Percentiles rank a stretch among this genome's conserved stretches.
These are phyloP conservation scores for Ophiostoma ulmi DNA, from an alignment of 2,329 filamentous ascomycete species.

Conservation along the genomic window DNA sequence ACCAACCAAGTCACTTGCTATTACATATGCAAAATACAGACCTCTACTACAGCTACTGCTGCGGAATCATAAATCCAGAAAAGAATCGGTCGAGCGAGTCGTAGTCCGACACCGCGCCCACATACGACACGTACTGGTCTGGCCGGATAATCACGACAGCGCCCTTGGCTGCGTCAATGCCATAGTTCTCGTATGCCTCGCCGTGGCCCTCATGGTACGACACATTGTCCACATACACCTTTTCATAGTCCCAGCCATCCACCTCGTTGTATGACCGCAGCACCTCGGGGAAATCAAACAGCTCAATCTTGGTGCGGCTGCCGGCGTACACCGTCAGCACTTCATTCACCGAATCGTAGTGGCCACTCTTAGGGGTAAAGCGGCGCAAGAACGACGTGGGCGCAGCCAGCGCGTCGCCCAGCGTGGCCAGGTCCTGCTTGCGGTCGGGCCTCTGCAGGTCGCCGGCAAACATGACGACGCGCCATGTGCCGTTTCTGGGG, in stretches of 20 bases:
- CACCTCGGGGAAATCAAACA: slow-evolving; percentile 46
- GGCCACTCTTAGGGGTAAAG: slow-evolving; percentile 18
- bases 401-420: slow-evolving; percentile 7
- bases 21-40: too few species aligned
- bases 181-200: slow-evolving; percentile 52
- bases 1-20: too few species aligned
- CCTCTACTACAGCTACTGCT: background rate
- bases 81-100: slow-evolving; percentile 22
- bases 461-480: slow-evolving; percentile 58
- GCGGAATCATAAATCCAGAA: slow-evolving; percentile 22
- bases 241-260: slow-evolving; percentile 50
- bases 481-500: slow-evolving; percentile 51
- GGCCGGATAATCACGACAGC: slow-evolving; percentile 33
- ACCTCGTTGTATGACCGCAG: slow-evolving; percentile 42
- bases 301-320: slow-evolving; percentile 42
- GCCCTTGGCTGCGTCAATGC: slow-evolving; percentile 43
- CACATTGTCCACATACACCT: slow-evolving; percentile 51
- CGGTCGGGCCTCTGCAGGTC: slow-evolving; percentile 36
- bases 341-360: slow-evolving; percentile 43
- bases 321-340: slow-evolving; percentile 55
- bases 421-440: slow-evolving; percentile 34
- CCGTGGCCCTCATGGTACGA: slow-evolving; percentile 53
- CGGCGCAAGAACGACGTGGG: slow-evolving; percentile 17
- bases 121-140: slow-evolving; percentile 22
- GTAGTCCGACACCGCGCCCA: slow-evolving; percentile 21